Percentiles rank a stretch among this genome's conserved stretches.
These are phyloP conservation scores for Mortierella claussenii DNA, from an alignment of 192 early-diverging fungal genomes.

Conservation along the genomic window DNA sequence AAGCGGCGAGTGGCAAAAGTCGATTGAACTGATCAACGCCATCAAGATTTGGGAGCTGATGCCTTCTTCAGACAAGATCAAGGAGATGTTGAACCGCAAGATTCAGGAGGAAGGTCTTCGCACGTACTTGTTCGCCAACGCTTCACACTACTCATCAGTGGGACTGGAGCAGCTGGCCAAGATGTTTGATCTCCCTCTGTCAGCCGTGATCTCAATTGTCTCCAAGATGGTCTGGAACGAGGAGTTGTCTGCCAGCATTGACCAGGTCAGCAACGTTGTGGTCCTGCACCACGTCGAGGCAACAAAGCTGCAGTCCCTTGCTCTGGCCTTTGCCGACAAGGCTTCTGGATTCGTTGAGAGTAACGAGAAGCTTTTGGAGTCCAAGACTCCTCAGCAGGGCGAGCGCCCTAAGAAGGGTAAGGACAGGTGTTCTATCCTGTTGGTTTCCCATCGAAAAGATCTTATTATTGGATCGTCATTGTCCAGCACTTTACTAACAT, in stretches of 20 bases:
- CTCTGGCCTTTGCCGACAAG: slow-evolving; percentile 90
- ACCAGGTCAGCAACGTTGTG: slow-evolving; percentile 83
- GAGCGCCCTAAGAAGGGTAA: slow-evolving; percentile 52
- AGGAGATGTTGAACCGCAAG: slow-evolving; percentile 87
- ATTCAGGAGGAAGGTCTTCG: slow-evolving; percentile 97
- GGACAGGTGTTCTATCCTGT: too few relatives aligned
- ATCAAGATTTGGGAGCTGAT: slow-evolving; percentile 99
- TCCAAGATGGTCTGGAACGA: slow-evolving; percentile 96
- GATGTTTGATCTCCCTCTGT: slow-evolving; percentile 87
- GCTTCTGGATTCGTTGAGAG: slow-evolving; percentile 84
- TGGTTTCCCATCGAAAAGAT: too few relatives aligned
- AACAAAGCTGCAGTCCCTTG: slow-evolving; percentile 84
- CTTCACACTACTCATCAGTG: slow-evolving; percentile 90
- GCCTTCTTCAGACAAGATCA: slow-evolving; percentile 84
- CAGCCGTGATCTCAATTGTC: slow-evolving; percentile 77
- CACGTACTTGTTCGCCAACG: slow-evolving; percentile 95
- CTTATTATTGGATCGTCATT: too few relatives aligned
- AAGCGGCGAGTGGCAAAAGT: slow-evolving; percentile 93
- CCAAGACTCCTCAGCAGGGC: slow-evolving; percentile 58
- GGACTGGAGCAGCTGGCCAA: slow-evolving; percentile 81
- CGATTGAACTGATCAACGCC: slow-evolving; percentile 81
- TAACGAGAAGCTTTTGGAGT: slow-evolving; percentile 93
- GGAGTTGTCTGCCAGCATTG: slow-evolving; percentile 89
- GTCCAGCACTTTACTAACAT: too few relatives aligned
- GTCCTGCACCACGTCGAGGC: slow-evolving; percentile 83